phyloP scores from a whole-genome alignment of 2,329 filamentous ascomycete species.

The Xylaria arbuscula region DNA sequence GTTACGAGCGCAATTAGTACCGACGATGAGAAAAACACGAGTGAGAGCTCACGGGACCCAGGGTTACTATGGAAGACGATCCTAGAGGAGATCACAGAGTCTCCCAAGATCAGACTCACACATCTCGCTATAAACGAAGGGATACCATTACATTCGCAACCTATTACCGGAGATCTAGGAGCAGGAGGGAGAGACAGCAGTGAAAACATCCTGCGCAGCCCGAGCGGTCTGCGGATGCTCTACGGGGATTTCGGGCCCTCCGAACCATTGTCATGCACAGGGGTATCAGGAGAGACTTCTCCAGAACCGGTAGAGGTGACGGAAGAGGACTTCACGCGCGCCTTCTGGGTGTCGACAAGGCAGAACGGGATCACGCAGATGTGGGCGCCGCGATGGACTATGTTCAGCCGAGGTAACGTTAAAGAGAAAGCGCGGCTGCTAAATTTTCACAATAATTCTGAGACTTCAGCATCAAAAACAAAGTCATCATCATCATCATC shows the following conservation, averaged over 20 bases:
- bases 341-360: slow-evolving; percentile 82
- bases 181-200: slow-evolving; percentile 37
- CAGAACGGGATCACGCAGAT: slow-evolving; percentile 85
- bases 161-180: slow-evolving; percentile 22
- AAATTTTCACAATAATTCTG: slow-evolving; percentile 57
- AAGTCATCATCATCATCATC: background rate
- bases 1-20: background rate
- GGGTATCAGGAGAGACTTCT: slow-evolving; percentile 24
- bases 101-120: slow-evolving; percentile 57
- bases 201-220: slow-evolving; percentile 80
- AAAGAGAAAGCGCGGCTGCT: slow-evolving; percentile 86
- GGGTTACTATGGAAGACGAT: slow-evolving; percentile 60
- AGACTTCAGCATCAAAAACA: background rate
- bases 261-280: slow-evolving; percentile 26
- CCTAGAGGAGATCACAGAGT: slow-evolving; percentile 58
- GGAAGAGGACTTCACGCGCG: slow-evolving; percentile 67
- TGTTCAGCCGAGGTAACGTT: slow-evolving; percentile 93
- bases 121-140: slow-evolving; percentile 71
- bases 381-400: slow-evolving; percentile 91
- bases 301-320: slow-evolving; percentile 13
- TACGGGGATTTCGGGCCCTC: slow-evolving; percentile 78
- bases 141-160: slow-evolving; percentile 60
- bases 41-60: slow-evolving; percentile 40
- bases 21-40: background rate
- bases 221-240: slow-evolving; percentile 75